phyloP scores from a whole-genome alignment of 176 grass and related monocot genomes.

The Tuctoria greenei region DNA sequence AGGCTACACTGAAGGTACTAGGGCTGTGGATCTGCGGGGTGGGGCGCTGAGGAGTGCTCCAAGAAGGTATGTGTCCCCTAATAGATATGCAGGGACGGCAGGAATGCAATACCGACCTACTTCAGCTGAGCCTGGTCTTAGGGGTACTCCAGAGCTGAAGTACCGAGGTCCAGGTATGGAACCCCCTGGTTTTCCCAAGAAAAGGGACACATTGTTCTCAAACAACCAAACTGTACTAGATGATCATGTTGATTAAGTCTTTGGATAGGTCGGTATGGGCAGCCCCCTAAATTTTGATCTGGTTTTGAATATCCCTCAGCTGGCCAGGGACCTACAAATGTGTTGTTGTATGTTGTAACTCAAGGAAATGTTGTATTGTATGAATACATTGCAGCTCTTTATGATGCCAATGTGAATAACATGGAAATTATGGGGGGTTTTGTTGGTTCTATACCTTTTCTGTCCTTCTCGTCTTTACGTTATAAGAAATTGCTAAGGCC shows the following conservation, averaged over 20 bases:
- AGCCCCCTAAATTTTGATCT: slow-evolving; percentile 47
- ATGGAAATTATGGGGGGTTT: slow-evolving; percentile 15
- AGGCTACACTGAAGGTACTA: slow-evolving; percentile 49
- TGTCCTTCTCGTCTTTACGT: background rate
- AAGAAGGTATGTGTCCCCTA: slow-evolving; percentile 83
- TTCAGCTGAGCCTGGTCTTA: slow-evolving; percentile 52
- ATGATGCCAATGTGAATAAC: slow-evolving; percentile 34
- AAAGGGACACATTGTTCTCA: slow-evolving; percentile 67
- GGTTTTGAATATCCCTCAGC: slow-evolving; percentile 27
- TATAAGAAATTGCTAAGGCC: background rate
- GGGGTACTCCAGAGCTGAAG: slow-evolving; percentile 65
- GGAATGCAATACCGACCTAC: slow-evolving; percentile 58
- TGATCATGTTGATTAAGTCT: slow-evolving; percentile 71
- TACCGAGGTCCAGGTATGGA: slow-evolving; percentile 82
- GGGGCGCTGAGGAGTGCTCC: slow-evolving; percentile 54
- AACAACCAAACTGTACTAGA: slow-evolving; percentile 65
- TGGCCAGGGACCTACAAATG: slow-evolving; percentile 24
- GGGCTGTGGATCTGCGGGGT: slow-evolving; percentile 43
- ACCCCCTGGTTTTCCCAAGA: slow-evolving; percentile 73
- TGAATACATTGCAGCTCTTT: slow-evolving; percentile 13
- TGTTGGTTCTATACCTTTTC: slow-evolving; percentile 5
- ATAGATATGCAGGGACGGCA: slow-evolving; percentile 56
- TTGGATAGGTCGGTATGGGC: slow-evolving; percentile 22
- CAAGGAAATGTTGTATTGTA: slow-evolving; percentile 43
- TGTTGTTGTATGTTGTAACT: slow-evolving; percentile 48